Conservation (phyloP, 2,329 filamentous ascomycete species). For the Polytolypa hystricis region DNA sequence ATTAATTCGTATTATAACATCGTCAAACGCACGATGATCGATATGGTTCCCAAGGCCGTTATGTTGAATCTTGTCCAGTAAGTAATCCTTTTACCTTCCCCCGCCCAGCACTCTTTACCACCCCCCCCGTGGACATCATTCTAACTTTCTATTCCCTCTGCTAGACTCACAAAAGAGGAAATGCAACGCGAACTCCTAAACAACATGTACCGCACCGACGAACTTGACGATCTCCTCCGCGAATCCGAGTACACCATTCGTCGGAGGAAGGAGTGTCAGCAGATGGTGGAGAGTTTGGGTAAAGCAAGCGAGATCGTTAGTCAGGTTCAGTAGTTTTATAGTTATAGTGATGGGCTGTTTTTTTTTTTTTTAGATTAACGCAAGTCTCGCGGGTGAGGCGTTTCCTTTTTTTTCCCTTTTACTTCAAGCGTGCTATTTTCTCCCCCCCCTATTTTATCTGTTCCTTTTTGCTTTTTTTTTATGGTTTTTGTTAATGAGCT, state of each 20-base stretch:
- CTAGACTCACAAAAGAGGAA: slow-evolving; percentile 85
- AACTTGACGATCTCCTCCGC: slow-evolving; percentile 88
- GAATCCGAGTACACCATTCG: slow-evolving; percentile 95
- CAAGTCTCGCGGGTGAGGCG: no score
- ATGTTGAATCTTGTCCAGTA: slow-evolving; percentile 96
- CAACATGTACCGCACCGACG: slow-evolving; percentile 89
- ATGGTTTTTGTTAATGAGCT: no score
- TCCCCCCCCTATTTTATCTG: no score
- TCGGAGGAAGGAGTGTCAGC: slow-evolving; percentile 92
- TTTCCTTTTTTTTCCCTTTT: background rate
- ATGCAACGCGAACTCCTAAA: slow-evolving; percentile 96
- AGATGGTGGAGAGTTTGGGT: slow-evolving; percentile 91
- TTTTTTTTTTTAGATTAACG: background rate
- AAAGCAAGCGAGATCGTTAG: slow-evolving; percentile 95
- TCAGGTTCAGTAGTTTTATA: slow-evolving; percentile 45
- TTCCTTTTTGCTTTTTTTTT: no score
- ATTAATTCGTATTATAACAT: slow-evolving; percentile 98
- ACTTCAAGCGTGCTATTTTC: background rate
- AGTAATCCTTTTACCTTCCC: slow-evolving; percentile 30
- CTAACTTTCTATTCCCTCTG: slow-evolving; percentile 3
- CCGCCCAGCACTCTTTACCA: background rate
- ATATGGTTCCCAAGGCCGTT: slow-evolving; percentile 99
- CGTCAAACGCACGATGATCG: slow-evolving; percentile 95
- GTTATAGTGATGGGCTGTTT: background rate
- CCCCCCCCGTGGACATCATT: background rate